Conservation (phyloP, 208 protist genomes). For the Trypanosoma melophagium region DNA sequence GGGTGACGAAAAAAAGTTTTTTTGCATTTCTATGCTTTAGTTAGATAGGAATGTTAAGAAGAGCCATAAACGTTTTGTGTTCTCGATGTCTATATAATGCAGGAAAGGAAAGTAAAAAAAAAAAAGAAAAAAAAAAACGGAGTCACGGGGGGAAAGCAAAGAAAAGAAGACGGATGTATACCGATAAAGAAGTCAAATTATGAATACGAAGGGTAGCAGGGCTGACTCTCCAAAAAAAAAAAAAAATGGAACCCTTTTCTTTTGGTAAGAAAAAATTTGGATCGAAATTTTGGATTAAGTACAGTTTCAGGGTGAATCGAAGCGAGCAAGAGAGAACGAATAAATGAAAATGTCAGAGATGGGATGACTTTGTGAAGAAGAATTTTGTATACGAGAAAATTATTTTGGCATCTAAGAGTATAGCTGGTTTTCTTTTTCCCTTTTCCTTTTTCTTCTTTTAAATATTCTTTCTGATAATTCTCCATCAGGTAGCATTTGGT, state of each 20-base stretch:
- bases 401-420: not conserved
- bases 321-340: not conserved
- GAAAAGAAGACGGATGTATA: no score
- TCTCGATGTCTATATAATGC: not conserved
- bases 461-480: not conserved
- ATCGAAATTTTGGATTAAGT: no score
- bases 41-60: not conserved
- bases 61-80: conserved; percentile 10
- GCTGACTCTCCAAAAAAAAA: not conserved
- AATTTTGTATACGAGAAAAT: not conserved
- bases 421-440: not conserved
- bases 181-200: not conserved
- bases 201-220: not conserved
- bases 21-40: no score
- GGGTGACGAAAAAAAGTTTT: no score
- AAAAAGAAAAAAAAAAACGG: not conserved
- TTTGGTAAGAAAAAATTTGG: not conserved
- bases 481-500: not conserved
- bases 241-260: conserved; percentile 1
- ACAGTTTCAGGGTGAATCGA: no score
- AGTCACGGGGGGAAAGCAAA: not conserved
- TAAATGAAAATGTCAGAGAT: conserved; percentile 4
- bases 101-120: not conserved
- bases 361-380: not conserved
- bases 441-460: not conserved